A percentile compares a stretch with the other conserved stretches of the same genome.
Evolutionary conservation across 495 filamentous ascomycete genomes (phyloP).

Genomic region (Bombardia bombarda): DNA sequence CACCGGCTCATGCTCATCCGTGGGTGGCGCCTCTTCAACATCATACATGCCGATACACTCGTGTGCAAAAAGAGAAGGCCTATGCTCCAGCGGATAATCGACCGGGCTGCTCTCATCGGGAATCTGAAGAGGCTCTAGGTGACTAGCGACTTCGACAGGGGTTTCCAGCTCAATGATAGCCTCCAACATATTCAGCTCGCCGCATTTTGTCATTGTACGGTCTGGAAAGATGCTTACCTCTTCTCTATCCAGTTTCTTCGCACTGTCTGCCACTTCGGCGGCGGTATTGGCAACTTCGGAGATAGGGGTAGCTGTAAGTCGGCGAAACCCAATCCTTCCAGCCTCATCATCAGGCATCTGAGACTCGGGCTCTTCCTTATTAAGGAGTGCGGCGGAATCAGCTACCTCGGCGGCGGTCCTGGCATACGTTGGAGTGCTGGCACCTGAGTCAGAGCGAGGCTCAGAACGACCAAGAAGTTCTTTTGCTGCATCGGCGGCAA

Average conservation of each 20-base stretch:
- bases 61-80: constrained; percentile 38
- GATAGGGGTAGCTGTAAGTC: constrained; percentile 26
- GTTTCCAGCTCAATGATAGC: constrained; percentile 9
- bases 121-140: background rate
- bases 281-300: constrained; percentile 33
- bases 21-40: constrained; percentile 3
- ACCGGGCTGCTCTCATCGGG: constrained; percentile 8
- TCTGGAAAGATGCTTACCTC: constrained; percentile 17
- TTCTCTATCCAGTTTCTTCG: constrained; percentile 22
- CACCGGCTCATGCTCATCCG: constrained; percentile 10
- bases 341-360: constrained; percentile 20
- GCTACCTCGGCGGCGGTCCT: constrained; percentile 32
- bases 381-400: constrained; percentile 31
- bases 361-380: constrained; percentile 22
- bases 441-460: constrained; percentile 11
- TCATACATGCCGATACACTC: constrained; percentile 31
- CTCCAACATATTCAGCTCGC: background rate
- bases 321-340: constrained; percentile 20
- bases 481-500: constrained; percentile 4
- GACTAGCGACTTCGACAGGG: constrained; percentile 4
- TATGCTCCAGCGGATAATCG: constrained; percentile 14
- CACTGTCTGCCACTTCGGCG: constrained; percentile 41
- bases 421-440: constrained; percentile 15
- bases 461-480: constrained; percentile 1
- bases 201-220: constrained; percentile 3